Evolutionary conservation across 1,139 yeast genomes (phyloP), one percentile per base, ranked within the genome.

Genomic region (Kazachstania sp.): DNA sequence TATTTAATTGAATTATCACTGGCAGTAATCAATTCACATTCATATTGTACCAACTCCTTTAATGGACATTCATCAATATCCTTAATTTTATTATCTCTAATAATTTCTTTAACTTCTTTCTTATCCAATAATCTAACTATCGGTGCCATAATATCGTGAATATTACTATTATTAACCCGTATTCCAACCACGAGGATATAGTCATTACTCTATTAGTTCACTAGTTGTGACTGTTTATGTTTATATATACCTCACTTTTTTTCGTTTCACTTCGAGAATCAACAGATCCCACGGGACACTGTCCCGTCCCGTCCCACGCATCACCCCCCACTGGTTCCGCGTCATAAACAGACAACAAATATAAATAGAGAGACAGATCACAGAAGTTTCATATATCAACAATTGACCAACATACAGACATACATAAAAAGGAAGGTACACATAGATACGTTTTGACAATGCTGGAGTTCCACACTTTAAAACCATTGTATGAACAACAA

Each of bases 81-180:
- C 2, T 11, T 9, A 4, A 28, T 28, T 5, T 13, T 39, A 3
- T 29, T 18, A 9, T 37, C 26, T 11, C 20, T n/a, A 9, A 26
- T 16, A 18, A 41, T 4, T 11, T 29, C 32, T 7, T 12, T 12
- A 3, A 29, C 47, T 16, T 44, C 44, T 4, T 43, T 34, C n/a
- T 38, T 36, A 15, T 37, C 23, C n/a, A 43, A 34, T 5, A 48
- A 18, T 19, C 36, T 47, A 23, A 52, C 48, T 13, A 45, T 46
- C n/a, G 55, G 55, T 28, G 55, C 55, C 55, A 52, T 52, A 3
- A 9, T n/a, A 13, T 3, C 18, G 12, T 6, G 20, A 5, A 2
- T 2, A n/a, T 31, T 11, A 3, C 8, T 20, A 23, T 9, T 20
- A 23, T 37, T 28, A 23, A 29, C 5, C n/a, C 16, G 18, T 31